These are phyloP conservation scores for Cercophora samala DNA, from an alignment of 495 filamentous ascomycete genomes.

Conservation along the genomic window DNA sequence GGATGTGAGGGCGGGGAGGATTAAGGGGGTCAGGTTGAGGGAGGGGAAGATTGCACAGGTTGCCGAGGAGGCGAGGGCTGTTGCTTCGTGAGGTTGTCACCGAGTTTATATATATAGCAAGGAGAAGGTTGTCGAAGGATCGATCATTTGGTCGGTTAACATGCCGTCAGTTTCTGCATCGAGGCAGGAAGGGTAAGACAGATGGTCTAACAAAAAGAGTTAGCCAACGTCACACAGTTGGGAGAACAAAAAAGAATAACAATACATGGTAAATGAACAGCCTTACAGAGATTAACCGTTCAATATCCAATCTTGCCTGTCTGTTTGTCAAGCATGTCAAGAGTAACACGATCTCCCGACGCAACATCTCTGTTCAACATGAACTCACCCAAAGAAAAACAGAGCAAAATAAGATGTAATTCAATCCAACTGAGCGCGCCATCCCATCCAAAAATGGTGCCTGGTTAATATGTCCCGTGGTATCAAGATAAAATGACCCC, in stretches of 20 bases:
- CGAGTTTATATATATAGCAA: no score
- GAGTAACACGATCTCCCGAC: not conserved
- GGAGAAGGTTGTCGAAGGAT: not conserved
- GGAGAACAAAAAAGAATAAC: not conserved
- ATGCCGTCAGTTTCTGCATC: not conserved
- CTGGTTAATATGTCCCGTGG: conserved; percentile 15
- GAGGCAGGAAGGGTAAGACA: not conserved
- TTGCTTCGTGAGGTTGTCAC: not conserved
- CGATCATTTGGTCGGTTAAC: not conserved
- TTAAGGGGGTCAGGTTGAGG: conserved; percentile 4
- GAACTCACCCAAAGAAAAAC: not conserved
- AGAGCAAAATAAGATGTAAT: not conserved
- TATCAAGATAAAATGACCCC: conserved; percentile 24
- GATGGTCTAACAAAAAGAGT: not conserved
- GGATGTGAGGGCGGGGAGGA: conserved; percentile 12
- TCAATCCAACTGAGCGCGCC: conserved; percentile 6
- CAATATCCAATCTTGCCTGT: not conserved
- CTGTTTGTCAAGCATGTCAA: no score
- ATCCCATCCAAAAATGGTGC: not conserved
- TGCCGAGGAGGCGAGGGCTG: conserved; percentile 7
- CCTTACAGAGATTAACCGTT: not conserved
- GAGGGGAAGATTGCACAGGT: conserved; percentile 6
- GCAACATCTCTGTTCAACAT: not conserved
- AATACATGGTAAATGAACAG: not conserved
- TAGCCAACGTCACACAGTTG: not conserved